Evolutionary conservation across 2,329 filamentous ascomycete genomes (phyloP).

Genomic region (Pezizomycotina sp.): DNA sequence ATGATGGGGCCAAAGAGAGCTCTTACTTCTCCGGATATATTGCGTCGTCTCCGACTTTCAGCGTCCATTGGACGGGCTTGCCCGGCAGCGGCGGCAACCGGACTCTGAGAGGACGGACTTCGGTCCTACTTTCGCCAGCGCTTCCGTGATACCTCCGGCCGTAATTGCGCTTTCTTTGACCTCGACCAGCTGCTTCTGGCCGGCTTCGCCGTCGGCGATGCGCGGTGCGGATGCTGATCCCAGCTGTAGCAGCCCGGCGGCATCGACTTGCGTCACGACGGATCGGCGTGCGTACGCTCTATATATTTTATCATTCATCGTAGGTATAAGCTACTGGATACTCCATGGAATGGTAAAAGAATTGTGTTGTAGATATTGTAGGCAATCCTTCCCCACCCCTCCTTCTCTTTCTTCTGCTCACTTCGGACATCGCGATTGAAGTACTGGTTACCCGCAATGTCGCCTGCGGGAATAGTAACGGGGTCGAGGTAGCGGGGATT

Average conservation of each 20-base stretch:
- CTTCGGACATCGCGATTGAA: conserved; percentile 87
- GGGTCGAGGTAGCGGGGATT: conserved; percentile 63
- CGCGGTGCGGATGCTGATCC: conserved; percentile 69
- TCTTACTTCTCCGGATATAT: conserved; percentile 54
- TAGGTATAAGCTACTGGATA: too few species aligned
- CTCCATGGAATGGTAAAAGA: too few species aligned
- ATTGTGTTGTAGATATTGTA: too few species aligned
- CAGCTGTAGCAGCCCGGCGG: conserved; percentile 67
- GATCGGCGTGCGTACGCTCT: conserved; percentile 64
- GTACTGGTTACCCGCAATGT: conserved; percentile 83
- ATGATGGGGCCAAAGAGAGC: too few species aligned
- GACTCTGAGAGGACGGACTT: conserved; percentile 47
- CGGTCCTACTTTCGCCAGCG: conserved; percentile 48
- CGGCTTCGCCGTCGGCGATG: conserved; percentile 62
- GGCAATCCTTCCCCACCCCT: too few species aligned
- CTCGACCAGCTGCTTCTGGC: conserved; percentile 56
- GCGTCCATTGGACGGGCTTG: conserved; percentile 43
- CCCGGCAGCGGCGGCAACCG: conserved; percentile 71
- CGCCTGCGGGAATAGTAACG: conserved; percentile 65
- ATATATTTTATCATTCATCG: too few species aligned
- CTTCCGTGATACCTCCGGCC: conserved; percentile 54
- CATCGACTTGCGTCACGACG: conserved; percentile 66
- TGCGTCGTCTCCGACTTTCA: conserved; percentile 42
- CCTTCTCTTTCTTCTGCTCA: too few species aligned
- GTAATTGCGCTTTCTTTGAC: conserved; percentile 62